Evolutionary conservation across 1,139 yeast species (phyloP), one percentile per base, ranked within the genome.

Genomic region (Geotrichum aggregatum): DNA sequence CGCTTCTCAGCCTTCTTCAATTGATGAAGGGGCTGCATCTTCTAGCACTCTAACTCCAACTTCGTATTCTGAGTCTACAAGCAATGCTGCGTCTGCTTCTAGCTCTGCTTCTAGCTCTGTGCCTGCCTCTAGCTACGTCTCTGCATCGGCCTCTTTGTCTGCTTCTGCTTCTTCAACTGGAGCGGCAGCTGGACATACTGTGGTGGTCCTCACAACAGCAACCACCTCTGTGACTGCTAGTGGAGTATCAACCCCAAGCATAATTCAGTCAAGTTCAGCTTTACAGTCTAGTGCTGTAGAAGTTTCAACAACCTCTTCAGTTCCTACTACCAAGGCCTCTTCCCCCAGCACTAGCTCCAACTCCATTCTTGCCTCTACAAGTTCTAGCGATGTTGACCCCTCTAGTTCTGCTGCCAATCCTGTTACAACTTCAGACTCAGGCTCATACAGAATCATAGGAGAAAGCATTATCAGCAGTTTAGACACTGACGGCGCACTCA

Each of bases 401-500:
- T 24, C 28, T 24, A 24, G 8, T 18, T 28, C 24, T 4, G 33
- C 24, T 11, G 21, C 26, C 2, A 30, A n/a, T n/a, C 18, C 50
- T 3, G 41, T 28, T 2, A 31, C 43, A 13, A 11, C 39, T 11
- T n/a, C 45, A 11, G n/a, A 31, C 11, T 19, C 36, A 16, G 11
- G n/a, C 24, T n/a, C n/a, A n/a, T 35, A 21, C 11, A 18, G 41
- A 16, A 16, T 34, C 22, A 48, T 48, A 39, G 50, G 44, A 26
- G 16, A 28, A n/a, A 38, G 38, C n/a, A 22, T 33, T 24, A 24
- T 24, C 16, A 47, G 44, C 50, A 47, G 44, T 30, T 22, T 47
- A 14, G 44, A 39, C 13, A 33, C 45, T 16, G 21, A 7, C 3
- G 40, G 50, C 21, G 31, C 38, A 3, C 22, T 40, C 10, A 31